Evolutionary conservation across 169 alveolate species (phyloP).

Genomic region (Plasmodium gaboni): DNA sequence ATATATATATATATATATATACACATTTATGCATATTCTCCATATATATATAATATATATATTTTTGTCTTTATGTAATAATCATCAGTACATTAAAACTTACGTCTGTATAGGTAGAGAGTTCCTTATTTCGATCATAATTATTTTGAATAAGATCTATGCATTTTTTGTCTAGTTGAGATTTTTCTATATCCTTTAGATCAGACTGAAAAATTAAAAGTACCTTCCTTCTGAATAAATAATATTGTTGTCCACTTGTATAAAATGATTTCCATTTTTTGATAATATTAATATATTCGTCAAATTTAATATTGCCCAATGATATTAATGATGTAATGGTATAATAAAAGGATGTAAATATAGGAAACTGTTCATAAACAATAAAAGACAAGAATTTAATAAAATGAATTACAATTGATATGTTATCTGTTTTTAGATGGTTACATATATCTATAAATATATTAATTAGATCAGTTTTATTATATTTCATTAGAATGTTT

Average conservation of each 20-base stretch:
- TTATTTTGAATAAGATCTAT: slow-evolving; percentile 27
- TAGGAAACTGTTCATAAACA: slow-evolving; percentile 69
- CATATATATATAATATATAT: not conserved
- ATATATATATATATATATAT: slow-evolving; percentile 10
- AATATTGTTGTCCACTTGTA: slow-evolving; percentile 34
- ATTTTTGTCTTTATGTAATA: not conserved
- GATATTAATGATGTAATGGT: slow-evolving; percentile 36
- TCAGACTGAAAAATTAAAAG: slow-evolving; percentile 57
- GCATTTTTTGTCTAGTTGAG: slow-evolving; percentile 29
- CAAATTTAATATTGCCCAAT: slow-evolving; percentile 19
- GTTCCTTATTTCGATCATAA: slow-evolving; percentile 20
- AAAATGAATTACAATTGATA: slow-evolving; percentile 40
- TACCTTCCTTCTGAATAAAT: slow-evolving; percentile 38
- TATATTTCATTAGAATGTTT: slow-evolving; percentile 40
- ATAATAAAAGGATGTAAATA: slow-evolving; percentile 56
- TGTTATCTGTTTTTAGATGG: slow-evolving; percentile 60
- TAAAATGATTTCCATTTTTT: slow-evolving; percentile 53
- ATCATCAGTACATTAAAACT: not conserved
- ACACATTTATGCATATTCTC: not conserved
- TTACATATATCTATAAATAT: slow-evolving; percentile 53
- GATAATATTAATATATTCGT: slow-evolving; percentile 29
- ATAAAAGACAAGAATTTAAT: slow-evolving; percentile 61
- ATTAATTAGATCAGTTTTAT: slow-evolving; percentile 48
- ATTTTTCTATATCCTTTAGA: slow-evolving; percentile 27
- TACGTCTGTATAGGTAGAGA: slow-evolving; percentile 52